phyloP scores from a whole-genome alignment of 306 rosid species.

The Cucurbita moschata region DNA sequence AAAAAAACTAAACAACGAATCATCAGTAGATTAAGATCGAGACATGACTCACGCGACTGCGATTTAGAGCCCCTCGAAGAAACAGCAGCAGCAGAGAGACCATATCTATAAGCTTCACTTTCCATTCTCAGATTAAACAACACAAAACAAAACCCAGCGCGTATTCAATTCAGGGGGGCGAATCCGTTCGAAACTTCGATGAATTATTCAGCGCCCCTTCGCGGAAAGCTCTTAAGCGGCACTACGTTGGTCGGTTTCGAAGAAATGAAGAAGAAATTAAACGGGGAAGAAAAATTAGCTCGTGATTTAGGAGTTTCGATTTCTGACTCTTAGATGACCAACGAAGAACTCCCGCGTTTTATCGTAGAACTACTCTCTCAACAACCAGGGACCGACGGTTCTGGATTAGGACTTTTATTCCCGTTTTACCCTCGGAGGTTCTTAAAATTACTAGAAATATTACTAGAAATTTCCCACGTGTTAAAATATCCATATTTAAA shows the following conservation, averaged over 20 bases:
- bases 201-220: neutral
- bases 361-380: conserved; percentile 18
- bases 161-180: neutral
- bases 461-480: neutral
- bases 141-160: neutral
- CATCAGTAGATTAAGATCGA: neutral
- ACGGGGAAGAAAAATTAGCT: too few species aligned
- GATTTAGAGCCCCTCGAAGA: conserved; percentile 35
- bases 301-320: neutral
- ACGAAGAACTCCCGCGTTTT: conserved; percentile 8
- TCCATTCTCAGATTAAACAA: conserved; percentile 26
- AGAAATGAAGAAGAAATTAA: neutral
- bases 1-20: neutral
- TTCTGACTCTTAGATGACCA: conserved; percentile 13
- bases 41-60: conserved; percentile 31
- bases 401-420: neutral
- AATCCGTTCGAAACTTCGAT: neutral
- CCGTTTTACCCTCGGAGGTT: neutral
- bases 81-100: conserved; percentile 17
- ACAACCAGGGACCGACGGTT: conserved; percentile 12
- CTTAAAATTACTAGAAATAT: neutral
- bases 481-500: too few species aligned
- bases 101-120: conserved; percentile 25
- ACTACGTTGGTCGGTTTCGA: neutral
- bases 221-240: neutral